Percentiles rank a stretch among this genome's conserved stretches.
Evolutionary conservation across 2,329 filamentous ascomycete genomes (phyloP).

Genomic region (Fusarium sarcochroum): DNA sequence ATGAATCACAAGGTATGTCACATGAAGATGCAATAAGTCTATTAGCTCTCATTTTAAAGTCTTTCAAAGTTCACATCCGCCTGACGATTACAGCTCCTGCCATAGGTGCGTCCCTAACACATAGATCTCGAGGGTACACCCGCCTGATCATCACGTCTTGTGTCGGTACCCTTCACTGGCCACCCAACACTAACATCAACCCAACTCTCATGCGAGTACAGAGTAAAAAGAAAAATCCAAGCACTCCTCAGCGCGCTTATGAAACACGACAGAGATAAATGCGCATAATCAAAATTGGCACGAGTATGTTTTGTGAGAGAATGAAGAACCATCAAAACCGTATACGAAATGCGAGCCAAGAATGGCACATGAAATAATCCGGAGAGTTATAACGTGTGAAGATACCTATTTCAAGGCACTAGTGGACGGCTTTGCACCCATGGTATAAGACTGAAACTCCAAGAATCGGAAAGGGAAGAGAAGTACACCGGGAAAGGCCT

Average conservation of each 20-base stretch:
- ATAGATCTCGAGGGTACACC: constrained; percentile 18
- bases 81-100: constrained; percentile 33
- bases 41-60: constrained; percentile 46
- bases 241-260: background rate
- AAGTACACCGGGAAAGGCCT: constrained; percentile 23
- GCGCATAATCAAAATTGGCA: constrained; percentile 2
- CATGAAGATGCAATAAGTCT: constrained; percentile 44
- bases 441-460: constrained; percentile 15
- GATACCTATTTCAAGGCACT: constrained; percentile 1
- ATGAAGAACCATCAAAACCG: constrained; percentile 12
- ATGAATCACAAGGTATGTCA: background rate
- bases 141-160: constrained; percentile 18
- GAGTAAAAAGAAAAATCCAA: background rate
- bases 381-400: constrained; percentile 8
- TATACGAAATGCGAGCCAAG: constrained; percentile 8
- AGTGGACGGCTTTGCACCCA: constrained; percentile 6
- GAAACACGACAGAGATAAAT: background rate
- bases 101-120: constrained; percentile 8
- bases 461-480: constrained; percentile 19
- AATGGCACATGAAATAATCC: constrained; percentile 9
- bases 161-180: constrained; percentile 4
- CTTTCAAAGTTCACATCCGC: constrained; percentile 36
- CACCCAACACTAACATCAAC: background rate
- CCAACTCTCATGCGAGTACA: background rate
- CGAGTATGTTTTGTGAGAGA: constrained; percentile 13